These are phyloP conservation scores for Alternaria consortialis DNA, from an alignment of 2,329 filamentous ascomycete species.

Conservation along the genomic window DNA sequence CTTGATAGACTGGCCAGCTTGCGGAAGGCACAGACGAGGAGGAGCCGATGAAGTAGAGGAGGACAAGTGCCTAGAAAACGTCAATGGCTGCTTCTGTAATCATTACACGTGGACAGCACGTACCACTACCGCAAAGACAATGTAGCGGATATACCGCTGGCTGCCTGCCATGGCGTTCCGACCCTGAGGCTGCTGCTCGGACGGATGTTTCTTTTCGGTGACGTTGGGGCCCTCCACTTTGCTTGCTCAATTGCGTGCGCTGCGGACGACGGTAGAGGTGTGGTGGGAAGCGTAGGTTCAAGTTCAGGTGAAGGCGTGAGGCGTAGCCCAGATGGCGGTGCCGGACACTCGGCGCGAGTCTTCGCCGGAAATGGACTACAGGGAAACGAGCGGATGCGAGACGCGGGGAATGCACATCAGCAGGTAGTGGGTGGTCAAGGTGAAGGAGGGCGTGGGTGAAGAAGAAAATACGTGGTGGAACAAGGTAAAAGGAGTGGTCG, in stretches of 20 bases:
- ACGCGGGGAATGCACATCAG: constrained; percentile 21
- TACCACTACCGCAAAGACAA: constrained; percentile 87
- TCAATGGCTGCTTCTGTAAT: constrained; percentile 16
- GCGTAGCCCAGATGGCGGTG: background rate
- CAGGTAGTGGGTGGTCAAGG: background rate
- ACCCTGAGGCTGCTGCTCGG: constrained; percentile 24
- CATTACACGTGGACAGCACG: constrained; percentile 15
- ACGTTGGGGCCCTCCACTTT: constrained; percentile 41
- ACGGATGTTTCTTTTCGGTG: constrained; percentile 32
- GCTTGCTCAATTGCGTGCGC: constrained; percentile 13
- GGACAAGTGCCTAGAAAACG: constrained; percentile 64
- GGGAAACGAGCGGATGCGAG: constrained; percentile 18
- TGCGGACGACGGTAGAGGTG: constrained; percentile 13
- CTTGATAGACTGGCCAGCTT: constrained; percentile 44
- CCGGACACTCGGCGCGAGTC: constrained; percentile 9
- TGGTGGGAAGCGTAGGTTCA: background rate
- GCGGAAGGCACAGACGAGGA: constrained; percentile 59
- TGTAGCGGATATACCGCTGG: constrained; percentile 74
- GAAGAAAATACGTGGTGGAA: constrained; percentile 8
- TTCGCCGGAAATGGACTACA: background rate
- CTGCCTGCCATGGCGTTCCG: constrained; percentile 74
- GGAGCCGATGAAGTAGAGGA: constrained; percentile 84
- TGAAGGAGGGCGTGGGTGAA: background rate
- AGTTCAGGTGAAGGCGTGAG: background rate
- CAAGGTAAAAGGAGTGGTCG: constrained; percentile 17